These are phyloP conservation scores for Metschnikowia anglica DNA, from an alignment of 805 yeast species.

Conservation along the genomic window DNA sequence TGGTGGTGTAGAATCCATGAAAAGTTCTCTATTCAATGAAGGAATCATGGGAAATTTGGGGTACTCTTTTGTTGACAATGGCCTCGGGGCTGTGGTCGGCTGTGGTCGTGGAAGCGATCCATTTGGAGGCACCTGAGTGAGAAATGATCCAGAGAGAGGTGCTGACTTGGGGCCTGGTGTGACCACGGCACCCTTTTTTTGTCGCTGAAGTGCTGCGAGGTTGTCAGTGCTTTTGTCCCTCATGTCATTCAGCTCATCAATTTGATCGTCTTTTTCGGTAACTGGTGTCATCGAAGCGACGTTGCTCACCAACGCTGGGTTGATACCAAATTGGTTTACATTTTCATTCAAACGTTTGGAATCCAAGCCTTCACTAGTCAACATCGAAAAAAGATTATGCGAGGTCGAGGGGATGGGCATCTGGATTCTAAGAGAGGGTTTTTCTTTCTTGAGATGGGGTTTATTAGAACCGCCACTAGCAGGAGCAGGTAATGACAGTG, in stretches of 20 bases:
- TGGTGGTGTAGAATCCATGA: conserved; percentile 38
- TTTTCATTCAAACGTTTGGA: conserved; percentile 31
- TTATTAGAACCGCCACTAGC: neutral
- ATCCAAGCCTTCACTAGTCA: conserved; percentile 32
- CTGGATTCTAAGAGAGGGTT: conserved; percentile 62
- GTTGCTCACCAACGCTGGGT: conserved; percentile 48
- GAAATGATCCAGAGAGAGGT: conserved; percentile 12
- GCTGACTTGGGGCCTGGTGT: conserved; percentile 17
- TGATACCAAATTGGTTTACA: conserved; percentile 68
- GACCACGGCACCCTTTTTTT: conserved; percentile 2
- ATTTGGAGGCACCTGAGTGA: neutral
- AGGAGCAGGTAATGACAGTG: conserved; percentile 16
- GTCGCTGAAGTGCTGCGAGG: conserved; percentile 4
- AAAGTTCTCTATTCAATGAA: conserved; percentile 35
- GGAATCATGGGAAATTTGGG: conserved; percentile 39
- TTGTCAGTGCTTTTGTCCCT: conserved; percentile 7
- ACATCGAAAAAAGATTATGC: conserved; percentile 35
- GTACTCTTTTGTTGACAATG: conserved; percentile 3
- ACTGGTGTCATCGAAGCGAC: conserved; percentile 79
- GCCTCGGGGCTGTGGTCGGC: conserved; percentile 1
- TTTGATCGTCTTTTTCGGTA: conserved; percentile 49
- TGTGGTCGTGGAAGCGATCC: conserved; percentile 3
- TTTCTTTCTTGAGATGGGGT: conserved; percentile 36
- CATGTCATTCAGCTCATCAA: conserved; percentile 13
- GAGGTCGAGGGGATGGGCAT: conserved; percentile 68